These are phyloP conservation scores for Scheffersomyces illinoinensis DNA, from an alignment of 1,139 yeast genomes.

Conservation along the genomic window DNA sequence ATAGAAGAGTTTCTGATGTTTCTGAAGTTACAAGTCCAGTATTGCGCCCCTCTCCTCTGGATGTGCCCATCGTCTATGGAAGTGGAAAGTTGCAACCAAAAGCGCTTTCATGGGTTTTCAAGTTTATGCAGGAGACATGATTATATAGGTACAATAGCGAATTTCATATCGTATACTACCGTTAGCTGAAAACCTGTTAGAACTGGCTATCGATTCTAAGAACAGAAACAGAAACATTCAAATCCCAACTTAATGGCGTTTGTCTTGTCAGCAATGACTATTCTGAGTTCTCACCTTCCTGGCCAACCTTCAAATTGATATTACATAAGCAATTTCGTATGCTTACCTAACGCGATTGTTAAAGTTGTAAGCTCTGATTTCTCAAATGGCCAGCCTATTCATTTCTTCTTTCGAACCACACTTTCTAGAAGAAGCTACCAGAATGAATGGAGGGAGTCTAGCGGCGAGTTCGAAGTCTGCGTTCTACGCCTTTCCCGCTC, in stretches of 20 bases:
- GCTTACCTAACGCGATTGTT: neutral
- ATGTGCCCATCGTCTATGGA: neutral
- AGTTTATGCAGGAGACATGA: neutral
- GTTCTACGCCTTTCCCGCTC: conserved; percentile 16
- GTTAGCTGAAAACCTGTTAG: neutral
- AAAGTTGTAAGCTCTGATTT: neutral
- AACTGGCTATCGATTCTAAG: neutral
- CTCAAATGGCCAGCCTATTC: neutral
- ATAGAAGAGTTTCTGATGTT: too few relatives aligned
- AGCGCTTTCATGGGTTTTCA: neutral
- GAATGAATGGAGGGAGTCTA: neutral
- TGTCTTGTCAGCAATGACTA: neutral
- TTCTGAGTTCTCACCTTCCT: neutral
- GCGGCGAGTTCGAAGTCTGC: neutral
- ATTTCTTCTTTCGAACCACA: neutral
- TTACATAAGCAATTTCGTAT: neutral
- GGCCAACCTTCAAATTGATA: neutral
- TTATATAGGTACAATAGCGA: neutral
- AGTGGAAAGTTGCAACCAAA: neutral
- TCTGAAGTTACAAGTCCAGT: neutral
- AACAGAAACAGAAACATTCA: neutral
- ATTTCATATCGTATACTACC: neutral
- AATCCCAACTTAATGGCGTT: neutral
- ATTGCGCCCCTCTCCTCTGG: neutral
- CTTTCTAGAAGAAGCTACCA: neutral